These are phyloP conservation scores for Blumeria graminis DNA, from an alignment of 2,329 filamentous ascomycete genomes.

Conservation along the genomic window DNA sequence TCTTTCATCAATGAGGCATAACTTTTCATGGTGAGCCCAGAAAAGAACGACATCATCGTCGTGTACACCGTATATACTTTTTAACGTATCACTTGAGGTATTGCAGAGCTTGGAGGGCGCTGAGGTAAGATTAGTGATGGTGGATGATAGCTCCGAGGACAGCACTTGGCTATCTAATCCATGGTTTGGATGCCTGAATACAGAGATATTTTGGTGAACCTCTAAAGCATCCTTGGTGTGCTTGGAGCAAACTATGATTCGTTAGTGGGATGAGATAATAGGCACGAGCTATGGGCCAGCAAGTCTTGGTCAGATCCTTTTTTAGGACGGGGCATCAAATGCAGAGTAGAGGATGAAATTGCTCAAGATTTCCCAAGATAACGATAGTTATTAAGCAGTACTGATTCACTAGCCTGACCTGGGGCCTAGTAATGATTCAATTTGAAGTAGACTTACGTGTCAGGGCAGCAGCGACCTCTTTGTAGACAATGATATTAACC, in stretches of 20 bases:
- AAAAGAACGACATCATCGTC: constrained; percentile 56
- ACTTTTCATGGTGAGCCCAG: constrained; percentile 87
- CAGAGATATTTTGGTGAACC: constrained; percentile 62
- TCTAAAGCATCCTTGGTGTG: constrained; percentile 68
- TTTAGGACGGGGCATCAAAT: background rate
- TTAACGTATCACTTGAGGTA: constrained; percentile 47
- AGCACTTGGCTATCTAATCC: constrained; percentile 47
- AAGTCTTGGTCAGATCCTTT: background rate
- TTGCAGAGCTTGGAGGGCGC: constrained; percentile 32
- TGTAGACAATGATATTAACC: constrained; percentile 74
- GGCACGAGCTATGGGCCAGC: too few species aligned
- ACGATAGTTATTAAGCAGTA: too few species aligned
- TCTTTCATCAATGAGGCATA: constrained; percentile 57
- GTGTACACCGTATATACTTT: constrained; percentile 57
- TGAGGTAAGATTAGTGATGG: constrained; percentile 25
- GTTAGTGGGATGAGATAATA: background rate
- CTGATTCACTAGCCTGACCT: too few species aligned
- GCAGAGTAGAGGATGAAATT: background rate
- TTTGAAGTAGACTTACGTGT: constrained; percentile 34
- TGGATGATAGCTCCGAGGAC: constrained; percentile 41
- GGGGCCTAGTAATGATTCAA: too few species aligned
- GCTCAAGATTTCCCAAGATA: too few species aligned
- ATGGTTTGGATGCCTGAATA: constrained; percentile 83
- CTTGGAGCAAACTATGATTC: constrained; percentile 13
- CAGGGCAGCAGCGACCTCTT: constrained; percentile 64